These are phyloP conservation scores for Russula olivacea DNA, from an alignment of 768 basidiomycete genomes.

Conservation along the genomic window DNA sequence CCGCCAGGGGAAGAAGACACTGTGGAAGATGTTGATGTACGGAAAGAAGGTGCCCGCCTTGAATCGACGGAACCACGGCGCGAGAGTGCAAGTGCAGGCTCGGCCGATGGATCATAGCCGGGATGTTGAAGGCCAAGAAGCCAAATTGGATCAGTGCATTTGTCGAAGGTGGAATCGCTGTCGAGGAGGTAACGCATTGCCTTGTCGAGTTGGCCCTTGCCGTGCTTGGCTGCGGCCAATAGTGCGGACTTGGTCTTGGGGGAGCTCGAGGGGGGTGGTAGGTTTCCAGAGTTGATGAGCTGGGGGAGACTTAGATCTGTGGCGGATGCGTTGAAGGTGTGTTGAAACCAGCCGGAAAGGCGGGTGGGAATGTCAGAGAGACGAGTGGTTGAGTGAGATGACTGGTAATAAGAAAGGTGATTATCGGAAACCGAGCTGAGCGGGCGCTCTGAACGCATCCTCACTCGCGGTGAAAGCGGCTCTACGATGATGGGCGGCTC, in stretches of 20 bases:
- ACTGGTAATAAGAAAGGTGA: conserved; percentile 42
- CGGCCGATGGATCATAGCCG: conserved; percentile 52
- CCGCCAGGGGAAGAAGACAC: conserved; percentile 28
- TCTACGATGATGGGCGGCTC: conserved; percentile 66
- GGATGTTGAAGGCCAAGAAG: conserved; percentile 77
- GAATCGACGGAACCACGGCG: conserved; percentile 41
- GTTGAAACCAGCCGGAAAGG: conserved; percentile 75
- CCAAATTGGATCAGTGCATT: conserved; percentile 81
- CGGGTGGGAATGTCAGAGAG: conserved; percentile 68
- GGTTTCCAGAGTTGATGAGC: conserved; percentile 45
- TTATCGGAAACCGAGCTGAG: conserved; percentile 41
- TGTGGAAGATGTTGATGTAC: conserved; percentile 41
- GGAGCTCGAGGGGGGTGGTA: conserved; percentile 31
- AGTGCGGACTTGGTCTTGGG: conserved; percentile 49
- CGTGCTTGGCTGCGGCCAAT: conserved; percentile 63
- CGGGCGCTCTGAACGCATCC: conserved; percentile 54
- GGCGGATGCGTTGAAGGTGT: conserved; percentile 66
- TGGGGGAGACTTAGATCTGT: conserved; percentile 65
- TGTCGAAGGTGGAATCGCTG: conserved; percentile 80
- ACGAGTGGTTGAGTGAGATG: conserved; percentile 42
- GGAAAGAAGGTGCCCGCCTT: conserved; percentile 40
- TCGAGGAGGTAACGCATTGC: conserved; percentile 89
- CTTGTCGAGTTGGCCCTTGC: conserved; percentile 73
- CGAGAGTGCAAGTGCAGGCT: conserved; percentile 23
- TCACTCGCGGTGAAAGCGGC: conserved; percentile 48